Evolutionary conservation across 2,329 filamentous ascomycete species (phyloP).

Genomic region (Lasiodiplodia theobromae): DNA sequence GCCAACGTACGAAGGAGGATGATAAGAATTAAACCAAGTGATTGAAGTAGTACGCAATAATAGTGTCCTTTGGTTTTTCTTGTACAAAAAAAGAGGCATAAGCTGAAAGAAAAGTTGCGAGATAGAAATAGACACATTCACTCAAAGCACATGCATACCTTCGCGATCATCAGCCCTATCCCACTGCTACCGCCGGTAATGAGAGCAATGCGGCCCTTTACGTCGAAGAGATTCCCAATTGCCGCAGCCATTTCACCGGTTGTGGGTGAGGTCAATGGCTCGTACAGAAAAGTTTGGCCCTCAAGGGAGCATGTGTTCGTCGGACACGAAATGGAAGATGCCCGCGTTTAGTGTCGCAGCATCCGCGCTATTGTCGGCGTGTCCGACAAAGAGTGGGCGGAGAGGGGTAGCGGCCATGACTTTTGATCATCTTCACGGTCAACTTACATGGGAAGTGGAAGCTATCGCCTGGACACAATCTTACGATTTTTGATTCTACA

Average conservation of each 20-base stretch:
- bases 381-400: constrained; percentile 19
- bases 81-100: too few species aligned
- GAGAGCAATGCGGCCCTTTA: constrained; percentile 31
- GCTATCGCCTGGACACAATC: too few species aligned
- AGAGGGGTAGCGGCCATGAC: constrained; percentile 16
- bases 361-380: constrained; percentile 11
- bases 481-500: too few species aligned
- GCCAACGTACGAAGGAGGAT: too few species aligned
- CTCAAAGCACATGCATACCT: constrained; percentile 11
- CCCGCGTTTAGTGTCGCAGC: not conserved
- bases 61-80: too few species aligned
- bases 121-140: not conserved
- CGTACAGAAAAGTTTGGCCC: not conserved
- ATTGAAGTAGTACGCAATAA: too few species aligned
- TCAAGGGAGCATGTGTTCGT: not conserved
- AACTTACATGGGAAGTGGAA: too few species aligned
- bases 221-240: constrained; percentile 27
- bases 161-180: constrained; percentile 31
- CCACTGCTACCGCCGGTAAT: constrained; percentile 30
- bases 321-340: not conserved
- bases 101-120: not conserved
- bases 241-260: not conserved
- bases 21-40: too few species aligned
- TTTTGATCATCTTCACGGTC: not conserved
- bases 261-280: too few species aligned